Percentiles rank a stretch among this genome's conserved stretches.
phyloP scores from a whole-genome alignment of 2,329 filamentous ascomycete genomes.

The Ophiosphaerella narmari region DNA sequence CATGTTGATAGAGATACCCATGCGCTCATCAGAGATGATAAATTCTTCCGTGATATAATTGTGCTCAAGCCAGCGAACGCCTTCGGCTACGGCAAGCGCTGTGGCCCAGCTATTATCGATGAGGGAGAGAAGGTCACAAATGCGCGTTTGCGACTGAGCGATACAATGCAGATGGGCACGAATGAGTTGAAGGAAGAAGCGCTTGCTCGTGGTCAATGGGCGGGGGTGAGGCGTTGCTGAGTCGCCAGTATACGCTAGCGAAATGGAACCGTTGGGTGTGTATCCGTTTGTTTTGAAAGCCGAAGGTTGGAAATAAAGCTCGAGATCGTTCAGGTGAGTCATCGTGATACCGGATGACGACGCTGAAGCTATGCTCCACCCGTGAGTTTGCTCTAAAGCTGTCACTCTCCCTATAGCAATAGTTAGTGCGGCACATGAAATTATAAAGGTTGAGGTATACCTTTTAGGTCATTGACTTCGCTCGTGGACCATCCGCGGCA shows the following conservation, averaged over 20 bases:
- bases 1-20: slow-evolving; percentile 65
- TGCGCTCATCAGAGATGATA: slow-evolving; percentile 67
- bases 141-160: slow-evolving; percentile 60
- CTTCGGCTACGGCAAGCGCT: slow-evolving; percentile 62
- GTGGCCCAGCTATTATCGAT: slow-evolving; percentile 70
- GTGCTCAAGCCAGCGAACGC: slow-evolving; percentile 65
- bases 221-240: slow-evolving; percentile 58
- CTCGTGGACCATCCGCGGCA: slow-evolving; percentile 85
- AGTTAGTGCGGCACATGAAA: slow-evolving; percentile 43
- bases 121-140: slow-evolving; percentile 62
- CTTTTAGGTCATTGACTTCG: slow-evolving; percentile 80
- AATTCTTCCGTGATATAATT: slow-evolving; percentile 68
- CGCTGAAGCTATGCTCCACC: slow-evolving; percentile 72
- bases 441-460: slow-evolving; percentile 52
- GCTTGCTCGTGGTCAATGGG: slow-evolving; percentile 67
- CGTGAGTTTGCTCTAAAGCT: slow-evolving; percentile 66
- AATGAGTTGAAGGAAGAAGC: slow-evolving; percentile 76
- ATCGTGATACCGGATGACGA: slow-evolving; percentile 68
- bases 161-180: slow-evolving; percentile 69
- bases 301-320: slow-evolving; percentile 71
- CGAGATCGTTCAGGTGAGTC: slow-evolving; percentile 72
- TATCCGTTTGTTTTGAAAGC: slow-evolving; percentile 60
- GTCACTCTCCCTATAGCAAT: slow-evolving; percentile 63
- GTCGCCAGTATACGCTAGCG: slow-evolving; percentile 71
- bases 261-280: slow-evolving; percentile 57